Conservation (phyloP, 805 yeast species). For the Metschnikowia shivogae region DNA sequence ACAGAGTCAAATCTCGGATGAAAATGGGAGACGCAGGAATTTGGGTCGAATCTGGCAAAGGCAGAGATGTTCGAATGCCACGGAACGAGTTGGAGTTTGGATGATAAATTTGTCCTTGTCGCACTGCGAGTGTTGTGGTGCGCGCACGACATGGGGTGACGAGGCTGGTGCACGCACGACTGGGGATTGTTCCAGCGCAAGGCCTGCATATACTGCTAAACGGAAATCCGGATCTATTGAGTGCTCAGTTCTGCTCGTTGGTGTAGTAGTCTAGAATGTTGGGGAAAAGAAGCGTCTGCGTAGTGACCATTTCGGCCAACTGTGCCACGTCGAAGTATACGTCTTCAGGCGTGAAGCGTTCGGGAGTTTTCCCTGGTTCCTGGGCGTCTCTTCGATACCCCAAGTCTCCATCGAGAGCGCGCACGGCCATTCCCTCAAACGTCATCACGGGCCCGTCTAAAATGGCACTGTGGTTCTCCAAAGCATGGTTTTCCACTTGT, state of each 20-base stretch:
- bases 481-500: not conserved
- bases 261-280: slow-evolving; percentile 13
- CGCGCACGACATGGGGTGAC: slow-evolving; percentile 11
- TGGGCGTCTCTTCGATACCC: not conserved
- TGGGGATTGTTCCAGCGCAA: not conserved
- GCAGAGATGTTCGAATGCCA: too few relatives aligned
- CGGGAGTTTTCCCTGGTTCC: not conserved
- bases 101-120: slow-evolving; percentile 1
- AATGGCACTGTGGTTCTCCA: not conserved
- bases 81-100: not conserved
- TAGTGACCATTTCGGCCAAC: slow-evolving; percentile 16
- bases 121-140: slow-evolving; percentile 3
- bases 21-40: too few relatives aligned
- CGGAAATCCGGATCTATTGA: not conserved
- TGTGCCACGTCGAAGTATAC: slow-evolving; percentile 16
- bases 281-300: slow-evolving; percentile 14
- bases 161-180: slow-evolving; percentile 2
- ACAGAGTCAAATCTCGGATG: too few relatives aligned
- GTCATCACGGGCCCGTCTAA: slow-evolving; percentile 4
- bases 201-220: not conserved
- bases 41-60: too few relatives aligned
- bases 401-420: slow-evolving; percentile 4
- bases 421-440: slow-evolving; percentile 4
- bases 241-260: slow-evolving; percentile 3
- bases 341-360: slow-evolving; percentile 6